Evolutionary conservation across 2,329 filamentous ascomycete genomes (phyloP), one percentile per base, ranked within the genome.

Genomic region (Verticillium klebahnii): DNA sequence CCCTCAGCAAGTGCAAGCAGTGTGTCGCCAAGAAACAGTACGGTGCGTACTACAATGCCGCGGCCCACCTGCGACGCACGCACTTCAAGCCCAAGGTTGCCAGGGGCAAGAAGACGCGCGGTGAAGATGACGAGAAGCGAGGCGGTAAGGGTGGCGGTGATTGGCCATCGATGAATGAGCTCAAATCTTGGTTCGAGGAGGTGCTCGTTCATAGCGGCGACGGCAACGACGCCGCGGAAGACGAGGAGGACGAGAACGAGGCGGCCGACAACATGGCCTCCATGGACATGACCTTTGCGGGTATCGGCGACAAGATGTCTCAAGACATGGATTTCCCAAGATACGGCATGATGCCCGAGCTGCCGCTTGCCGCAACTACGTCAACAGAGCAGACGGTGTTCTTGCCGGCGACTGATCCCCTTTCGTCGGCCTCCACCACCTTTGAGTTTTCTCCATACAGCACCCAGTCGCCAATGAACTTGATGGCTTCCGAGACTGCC

Each of bases 31-130:
- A 83, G 61, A 97, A 97, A 79, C 84, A 85, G 62, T 98, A 98
- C 69, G 90, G 90, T 3, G 91, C 91, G 17, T 95, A 97, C 77
- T 97, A 98, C 77, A 98, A 98, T 69, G 94, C 93, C 0, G 93
- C 93, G 0, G 94, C 93, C 0, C 94, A 98, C 72, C 83, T 98
- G 9, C 85, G 93, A 52, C 88, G 94, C 58, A 89, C 90, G 0
- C 94, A 98, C 73, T 98, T 97, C 81, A 91, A 90, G 71, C 89
- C 80, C 59, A 85, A 85, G 74, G 71, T 77, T 2, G 71, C 77
- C 8, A 78, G 83, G 15, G 76, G 75, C 39, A 79, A 80, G 69
- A 77, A 75, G 14, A 77, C 72, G 66, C 67, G 67, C 37, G 67
- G 68, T 25, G 62, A 69, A 32, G 74, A 75, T 25, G 77, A 78